Evolutionary conservation across 495 filamentous ascomycete species (phyloP).

Genomic region (Xylaria longipes): DNA sequence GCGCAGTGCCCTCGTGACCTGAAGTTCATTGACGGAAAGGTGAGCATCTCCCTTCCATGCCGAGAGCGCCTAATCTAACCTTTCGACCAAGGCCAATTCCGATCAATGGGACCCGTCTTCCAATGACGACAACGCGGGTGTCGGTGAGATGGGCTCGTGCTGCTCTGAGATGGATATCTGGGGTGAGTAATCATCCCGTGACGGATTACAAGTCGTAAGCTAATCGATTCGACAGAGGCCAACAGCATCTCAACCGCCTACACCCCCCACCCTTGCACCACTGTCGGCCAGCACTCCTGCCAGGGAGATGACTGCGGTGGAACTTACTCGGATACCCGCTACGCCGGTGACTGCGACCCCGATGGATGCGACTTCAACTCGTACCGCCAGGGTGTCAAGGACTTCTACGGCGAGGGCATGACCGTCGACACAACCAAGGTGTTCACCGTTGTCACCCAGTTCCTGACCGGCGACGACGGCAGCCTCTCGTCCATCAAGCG

Average conservation of each 20-base stretch:
- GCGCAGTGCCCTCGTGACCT: constrained; percentile 61
- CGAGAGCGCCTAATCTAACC: constrained; percentile 5
- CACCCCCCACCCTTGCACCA: constrained; percentile 71
- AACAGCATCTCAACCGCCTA: constrained; percentile 66
- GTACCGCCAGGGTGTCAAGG: constrained; percentile 60
- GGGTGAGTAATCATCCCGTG: constrained; percentile 43
- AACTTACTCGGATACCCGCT: constrained; percentile 52
- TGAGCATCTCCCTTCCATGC: constrained; percentile 22
- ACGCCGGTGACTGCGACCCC: constrained; percentile 62
- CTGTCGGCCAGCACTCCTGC: constrained; percentile 52
- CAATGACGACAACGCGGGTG: constrained; percentile 63
- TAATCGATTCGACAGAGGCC: constrained; percentile 55
- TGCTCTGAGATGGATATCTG: constrained; percentile 78
- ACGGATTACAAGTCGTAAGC: constrained; percentile 30
- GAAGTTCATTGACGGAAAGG: constrained; percentile 57
- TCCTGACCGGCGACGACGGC: constrained; percentile 62
- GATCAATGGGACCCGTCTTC: constrained; percentile 63
- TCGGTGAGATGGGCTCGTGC: constrained; percentile 66
- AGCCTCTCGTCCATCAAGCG: constrained; percentile 64
- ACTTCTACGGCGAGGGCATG: constrained; percentile 61
- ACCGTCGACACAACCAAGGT: constrained; percentile 63
- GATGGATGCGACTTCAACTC: constrained; percentile 51
- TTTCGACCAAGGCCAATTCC: constrained; percentile 53
- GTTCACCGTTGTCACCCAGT: constrained; percentile 75
- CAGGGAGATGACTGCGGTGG: constrained; percentile 53